Evolutionary conservation across 495 filamentous ascomycete genomes (phyloP).

Genomic region (Neurospora sp.): DNA sequence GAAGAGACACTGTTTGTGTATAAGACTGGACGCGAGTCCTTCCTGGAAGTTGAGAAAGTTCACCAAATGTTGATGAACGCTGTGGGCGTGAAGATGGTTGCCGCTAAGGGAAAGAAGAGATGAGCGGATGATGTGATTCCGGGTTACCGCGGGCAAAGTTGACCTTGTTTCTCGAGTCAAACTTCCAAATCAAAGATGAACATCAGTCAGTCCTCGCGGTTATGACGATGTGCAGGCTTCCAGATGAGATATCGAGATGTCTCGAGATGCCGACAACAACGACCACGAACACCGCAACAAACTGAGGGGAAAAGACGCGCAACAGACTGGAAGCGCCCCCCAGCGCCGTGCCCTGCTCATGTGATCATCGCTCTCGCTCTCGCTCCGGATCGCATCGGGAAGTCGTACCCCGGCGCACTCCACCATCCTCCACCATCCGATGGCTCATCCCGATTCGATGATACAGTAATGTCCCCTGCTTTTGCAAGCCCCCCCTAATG

Average conservation of each 20-base stretch:
- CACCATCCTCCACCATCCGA: background rate
- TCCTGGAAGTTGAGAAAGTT: background rate
- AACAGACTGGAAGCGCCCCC: background rate
- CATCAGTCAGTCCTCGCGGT: background rate
- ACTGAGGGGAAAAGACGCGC: background rate
- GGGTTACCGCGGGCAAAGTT: background rate
- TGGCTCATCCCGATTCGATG: background rate
- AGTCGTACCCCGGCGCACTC: background rate
- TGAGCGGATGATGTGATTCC: background rate
- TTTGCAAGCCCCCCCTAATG: too few relatives aligned
- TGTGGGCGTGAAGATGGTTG: background rate
- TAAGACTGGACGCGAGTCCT: background rate
- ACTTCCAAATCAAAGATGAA: too few relatives aligned
- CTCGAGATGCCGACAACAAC: background rate
- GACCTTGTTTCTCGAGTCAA: background rate
- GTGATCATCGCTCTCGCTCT: background rate
- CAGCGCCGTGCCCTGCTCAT: background rate
- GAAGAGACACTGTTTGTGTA: background rate
- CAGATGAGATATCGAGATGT: background rate
- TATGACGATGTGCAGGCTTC: background rate
- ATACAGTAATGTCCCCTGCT: too few relatives aligned
- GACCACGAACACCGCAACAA: background rate
- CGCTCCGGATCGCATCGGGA: background rate
- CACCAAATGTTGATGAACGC: background rate
- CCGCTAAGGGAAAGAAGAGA: background rate